phyloP scores from a whole-genome alignment of 2,329 filamentous ascomycete species.

The Phaeosphaeriaceae sp. region DNA sequence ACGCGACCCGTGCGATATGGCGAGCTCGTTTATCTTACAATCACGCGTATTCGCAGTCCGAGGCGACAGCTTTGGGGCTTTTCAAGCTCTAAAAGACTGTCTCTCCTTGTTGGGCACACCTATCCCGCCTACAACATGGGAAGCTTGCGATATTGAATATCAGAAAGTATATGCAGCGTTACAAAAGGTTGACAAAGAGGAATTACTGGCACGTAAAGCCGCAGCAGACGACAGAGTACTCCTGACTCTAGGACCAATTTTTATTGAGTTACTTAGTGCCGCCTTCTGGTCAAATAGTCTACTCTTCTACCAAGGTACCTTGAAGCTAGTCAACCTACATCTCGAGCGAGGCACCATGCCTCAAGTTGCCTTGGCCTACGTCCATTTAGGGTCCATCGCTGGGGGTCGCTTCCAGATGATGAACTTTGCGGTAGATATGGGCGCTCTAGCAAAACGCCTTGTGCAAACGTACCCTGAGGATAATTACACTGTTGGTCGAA shows the following conservation, averaged over 20 bases:
- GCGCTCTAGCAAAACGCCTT: constrained; percentile 67
- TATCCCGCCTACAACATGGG: constrained; percentile 70
- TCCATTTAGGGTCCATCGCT: constrained; percentile 71
- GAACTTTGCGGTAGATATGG: constrained; percentile 70
- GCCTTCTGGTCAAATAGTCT: constrained; percentile 76
- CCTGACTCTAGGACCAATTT: constrained; percentile 70
- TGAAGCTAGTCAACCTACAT: constrained; percentile 72
- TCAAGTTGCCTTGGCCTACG: constrained; percentile 71
- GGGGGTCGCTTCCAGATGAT: constrained; percentile 74
- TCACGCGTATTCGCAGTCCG: constrained; percentile 78
- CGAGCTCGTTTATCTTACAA: constrained; percentile 81
- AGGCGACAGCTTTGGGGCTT: constrained; percentile 73
- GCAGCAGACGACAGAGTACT: constrained; percentile 60
- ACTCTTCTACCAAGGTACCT: constrained; percentile 73
- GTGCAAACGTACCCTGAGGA: constrained; percentile 64
- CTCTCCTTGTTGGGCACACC: constrained; percentile 69
- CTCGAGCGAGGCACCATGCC: constrained; percentile 69
- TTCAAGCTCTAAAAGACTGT: constrained; percentile 73
- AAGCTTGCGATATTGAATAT: constrained; percentile 80
- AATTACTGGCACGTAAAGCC: constrained; percentile 38
- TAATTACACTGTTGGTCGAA: constrained; percentile 68
- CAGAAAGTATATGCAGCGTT: constrained; percentile 52
- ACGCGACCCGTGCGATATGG: constrained; percentile 76
- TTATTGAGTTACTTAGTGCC: constrained; percentile 72
- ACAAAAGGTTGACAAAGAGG: constrained; percentile 60